Evolutionary conservation across 306 rosid species (phyloP), one percentile per base, ranked within the genome.

Genomic region (Vicia sativa): DNA sequence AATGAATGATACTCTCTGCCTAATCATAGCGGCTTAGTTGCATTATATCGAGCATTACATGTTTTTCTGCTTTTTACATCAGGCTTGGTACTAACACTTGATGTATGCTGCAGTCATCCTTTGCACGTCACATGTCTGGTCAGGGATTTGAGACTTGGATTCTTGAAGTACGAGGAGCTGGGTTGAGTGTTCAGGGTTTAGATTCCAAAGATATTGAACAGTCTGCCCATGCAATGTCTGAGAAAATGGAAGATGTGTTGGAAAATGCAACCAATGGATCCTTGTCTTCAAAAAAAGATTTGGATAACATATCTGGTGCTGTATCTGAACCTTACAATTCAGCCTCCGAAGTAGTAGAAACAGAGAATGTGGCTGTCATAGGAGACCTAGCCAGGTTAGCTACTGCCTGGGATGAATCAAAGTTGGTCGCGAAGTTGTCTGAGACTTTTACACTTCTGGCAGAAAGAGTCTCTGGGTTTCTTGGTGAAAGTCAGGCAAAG

Each of bases 91-190:
- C 78, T 81, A 55, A 81, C 75, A 14, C 56, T 14, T 65, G 69
- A n/a, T 53, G 63, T 78, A 54, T 78, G 35, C 61, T 86, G 81
- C 91, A 95, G 99, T 84, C 89, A 53, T 95, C 99, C 19, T 95
- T 90, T 84, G 99, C 99, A 7, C 95, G 99, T 62, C 74, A 87
- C 75, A 95, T 95, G 99, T 91, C 96, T 65, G 74, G 82, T 65
- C 92, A 88, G 78, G 99, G 99, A 64, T 95, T 85, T 23, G 97
- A 95, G 72, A 90, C 99, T 41, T 93, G 99, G 99, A 84, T 90
- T 70, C 96, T 93, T 26, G 99, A 93, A 82, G 83, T 93, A 68
- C 86, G 99, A 74, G 99, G 99, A 45, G 95, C 99, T 61, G 99
- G 99, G 62, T 74, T 93, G 92, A 93, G 99, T 65, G 31, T 87